Conservation (phyloP, 2,329 filamentous ascomycete species). For the Neofusicoccum laricinum region DNA sequence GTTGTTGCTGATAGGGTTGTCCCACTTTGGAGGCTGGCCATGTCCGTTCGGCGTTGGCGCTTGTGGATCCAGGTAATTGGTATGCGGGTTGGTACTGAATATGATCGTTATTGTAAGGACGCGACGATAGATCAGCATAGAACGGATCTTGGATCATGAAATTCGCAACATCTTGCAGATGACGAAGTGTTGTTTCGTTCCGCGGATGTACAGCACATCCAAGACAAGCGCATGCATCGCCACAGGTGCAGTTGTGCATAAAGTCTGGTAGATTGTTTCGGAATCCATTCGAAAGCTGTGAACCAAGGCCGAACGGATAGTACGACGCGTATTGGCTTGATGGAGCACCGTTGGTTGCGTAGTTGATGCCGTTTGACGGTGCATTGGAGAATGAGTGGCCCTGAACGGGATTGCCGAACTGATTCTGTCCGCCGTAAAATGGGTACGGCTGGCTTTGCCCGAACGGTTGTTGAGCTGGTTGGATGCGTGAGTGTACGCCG, state of each 20-base stretch:
- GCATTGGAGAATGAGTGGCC: neutral
- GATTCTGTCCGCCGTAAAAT: neutral
- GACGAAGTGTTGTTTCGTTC: conserved; percentile 60
- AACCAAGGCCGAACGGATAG: neutral
- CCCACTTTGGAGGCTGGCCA: neutral
- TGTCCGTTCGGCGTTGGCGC: neutral
- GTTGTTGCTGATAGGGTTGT: neutral
- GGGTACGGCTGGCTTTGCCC: neutral
- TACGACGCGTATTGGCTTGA: neutral
- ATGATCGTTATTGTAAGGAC: neutral
- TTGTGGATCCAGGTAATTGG: neutral
- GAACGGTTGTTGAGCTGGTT: neutral
- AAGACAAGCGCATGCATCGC: conserved; percentile 64
- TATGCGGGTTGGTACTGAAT: conserved; percentile 4
- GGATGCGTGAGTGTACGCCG: neutral
- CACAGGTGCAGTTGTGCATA: conserved; percentile 58
- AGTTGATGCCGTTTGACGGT: neutral
- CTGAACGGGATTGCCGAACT: neutral
- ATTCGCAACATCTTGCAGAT: conserved; percentile 39
- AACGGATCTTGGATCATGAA: conserved; percentile 14
- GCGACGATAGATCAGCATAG: neutral
- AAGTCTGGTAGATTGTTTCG: neutral
- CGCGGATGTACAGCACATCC: conserved; percentile 67
- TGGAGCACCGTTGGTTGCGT: neutral
- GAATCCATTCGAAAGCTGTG: neutral